Evolutionary conservation across 1,284 basidiomycete genomes (phyloP).

Genomic region (Agroathelia rolfsii): DNA sequence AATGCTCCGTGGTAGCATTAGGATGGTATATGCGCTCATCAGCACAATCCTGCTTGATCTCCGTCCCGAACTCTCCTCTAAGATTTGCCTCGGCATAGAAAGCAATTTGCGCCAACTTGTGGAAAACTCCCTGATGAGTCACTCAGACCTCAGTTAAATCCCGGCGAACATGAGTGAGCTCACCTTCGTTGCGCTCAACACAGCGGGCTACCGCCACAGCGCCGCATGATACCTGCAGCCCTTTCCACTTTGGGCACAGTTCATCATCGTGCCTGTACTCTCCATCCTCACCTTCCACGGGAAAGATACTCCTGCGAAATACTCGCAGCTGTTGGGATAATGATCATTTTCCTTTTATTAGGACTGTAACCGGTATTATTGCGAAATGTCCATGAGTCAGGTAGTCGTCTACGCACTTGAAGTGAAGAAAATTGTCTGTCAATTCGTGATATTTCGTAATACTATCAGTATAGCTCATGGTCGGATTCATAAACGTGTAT

Average conservation of each 20-base stretch:
- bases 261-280: conserved; percentile 78
- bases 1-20: conserved; percentile 78
- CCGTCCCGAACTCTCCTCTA: conserved; percentile 81
- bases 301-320: conserved; percentile 68
- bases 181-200: conserved; percentile 44
- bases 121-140: conserved; percentile 37
- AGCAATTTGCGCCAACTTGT: conserved; percentile 44
- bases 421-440: conserved; percentile 72
- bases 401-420: conserved; percentile 83
- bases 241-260: conserved; percentile 68
- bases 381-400: conserved; percentile 83
- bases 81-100: conserved; percentile 76
- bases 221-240: conserved; percentile 74
- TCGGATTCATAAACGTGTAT: neutral
- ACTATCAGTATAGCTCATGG: neutral
- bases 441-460: conserved; percentile 43
- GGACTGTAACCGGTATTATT: conserved; percentile 84
- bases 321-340: conserved; percentile 70
- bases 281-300: conserved; percentile 63
- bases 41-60: conserved; percentile 87
- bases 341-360: conserved; percentile 82
- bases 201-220: conserved; percentile 35
- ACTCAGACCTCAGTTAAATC: conserved; percentile 29
- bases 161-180: conserved; percentile 51
- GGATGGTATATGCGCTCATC: conserved; percentile 85